Base-by-base conservation (phyloP, 73 alveolate genomes). In the Symbiodinium pilosum region DNA sequence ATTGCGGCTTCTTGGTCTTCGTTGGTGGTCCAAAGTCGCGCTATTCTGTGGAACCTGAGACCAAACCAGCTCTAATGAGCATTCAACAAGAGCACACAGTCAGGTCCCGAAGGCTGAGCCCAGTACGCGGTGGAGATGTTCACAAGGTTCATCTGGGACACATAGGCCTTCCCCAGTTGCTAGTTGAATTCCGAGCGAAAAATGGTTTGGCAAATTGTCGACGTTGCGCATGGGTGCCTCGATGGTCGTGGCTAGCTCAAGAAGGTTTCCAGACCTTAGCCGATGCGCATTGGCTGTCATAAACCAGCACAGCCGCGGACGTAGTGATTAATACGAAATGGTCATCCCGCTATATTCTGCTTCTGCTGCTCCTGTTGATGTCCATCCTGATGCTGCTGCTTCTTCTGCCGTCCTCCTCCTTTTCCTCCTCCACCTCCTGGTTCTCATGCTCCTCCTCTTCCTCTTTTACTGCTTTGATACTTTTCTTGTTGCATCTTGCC, bases 21-120 rank as follows among this genome's bases (percentile, higher is more conserved):
- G 52, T 71, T 91, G 73, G 81, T 91, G 88, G 97, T 91, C 97
- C 97, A 91, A 42, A 91, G 88, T 43, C 97, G 97, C 56, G 97
- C 97, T 28, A 91, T 91, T 18, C 97, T 54, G 77, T 91, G 97
- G 20, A 91, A 91, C 97, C 97, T 91, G 47, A 47, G 71, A 14
- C 59, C 59, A 47, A 47, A 47, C 59, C 59, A 47, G 14, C 59
- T 14, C 59, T 47, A 47, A 47, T 9, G 59, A 6, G 59, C 21
- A 47, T 47, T 6, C 14, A 14, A 14, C 6, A 47, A 47, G 59
- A 47, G 59, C 59, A 6, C 21, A 47, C 59, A 47, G 6, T 9
- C 59, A 47, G 14, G 14, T 9, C 59, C 81, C 81, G 34, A 26
- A 64, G 30, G 38, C 81, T 64, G 38, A 64, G 81, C 81, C 11